Percentiles rank a stretch among this genome's conserved stretches.
Evolutionary conservation across 352 stramenopile species (phyloP).

Genomic region (Thalassiosira pacifica): DNA sequence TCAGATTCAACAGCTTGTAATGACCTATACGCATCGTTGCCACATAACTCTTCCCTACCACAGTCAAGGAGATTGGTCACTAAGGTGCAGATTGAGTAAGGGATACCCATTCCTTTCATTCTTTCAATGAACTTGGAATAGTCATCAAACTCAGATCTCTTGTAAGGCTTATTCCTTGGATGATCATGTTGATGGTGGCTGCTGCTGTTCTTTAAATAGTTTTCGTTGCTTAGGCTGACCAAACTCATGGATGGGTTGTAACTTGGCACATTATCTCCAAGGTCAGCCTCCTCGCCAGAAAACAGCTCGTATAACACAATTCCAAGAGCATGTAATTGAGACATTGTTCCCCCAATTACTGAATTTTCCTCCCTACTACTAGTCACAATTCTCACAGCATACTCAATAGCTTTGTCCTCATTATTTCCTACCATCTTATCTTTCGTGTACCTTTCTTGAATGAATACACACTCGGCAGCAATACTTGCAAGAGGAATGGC

Average conservation of each 20-base stretch:
- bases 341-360: conserved; percentile 6
- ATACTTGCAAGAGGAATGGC: conserved; percentile 48
- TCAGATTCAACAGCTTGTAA: conserved; percentile 28
- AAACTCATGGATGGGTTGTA: no score
- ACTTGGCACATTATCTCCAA: no score
- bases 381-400: background rate
- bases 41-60: conserved; percentile 6
- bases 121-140: background rate
- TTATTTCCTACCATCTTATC: no score
- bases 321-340: conserved; percentile 13
- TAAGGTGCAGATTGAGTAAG: background rate
- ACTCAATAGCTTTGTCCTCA: conserved; percentile 16
- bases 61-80: conserved; percentile 48
- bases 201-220: no score
- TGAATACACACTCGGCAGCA: background rate
- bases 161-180: no score
- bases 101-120: background rate
- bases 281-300: background rate
- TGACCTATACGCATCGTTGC: conserved; percentile 37
- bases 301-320: conserved; percentile 28
- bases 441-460: background rate
- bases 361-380: background rate
- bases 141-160: background rate
- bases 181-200: no score
- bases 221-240: no score